Percentiles rank a stretch among this genome's conserved stretches.
These are phyloP conservation scores for Melastoma candidum DNA, from an alignment of 441 rosid species.

Conservation along the genomic window DNA sequence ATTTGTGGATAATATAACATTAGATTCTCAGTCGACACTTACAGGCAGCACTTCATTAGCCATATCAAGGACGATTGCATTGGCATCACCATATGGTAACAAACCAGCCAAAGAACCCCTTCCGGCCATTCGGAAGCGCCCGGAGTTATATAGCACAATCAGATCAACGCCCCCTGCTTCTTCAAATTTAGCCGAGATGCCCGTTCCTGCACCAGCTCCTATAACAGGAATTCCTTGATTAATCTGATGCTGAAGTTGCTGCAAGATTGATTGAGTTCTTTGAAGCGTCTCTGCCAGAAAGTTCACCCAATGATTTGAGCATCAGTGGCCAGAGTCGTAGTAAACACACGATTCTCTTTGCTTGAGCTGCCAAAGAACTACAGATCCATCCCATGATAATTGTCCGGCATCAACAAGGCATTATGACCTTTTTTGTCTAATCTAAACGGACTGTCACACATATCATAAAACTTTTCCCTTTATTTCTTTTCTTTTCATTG, in stretches of 20 bases:
- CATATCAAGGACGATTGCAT: slow-evolving; percentile 87
- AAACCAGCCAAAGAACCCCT: slow-evolving; percentile 94
- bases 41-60: slow-evolving; percentile 94
- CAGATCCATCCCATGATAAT: not conserved
- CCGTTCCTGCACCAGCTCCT: slow-evolving; percentile 99
- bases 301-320: not conserved
- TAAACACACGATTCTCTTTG: not conserved
- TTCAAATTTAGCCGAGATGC: slow-evolving; percentile 96
- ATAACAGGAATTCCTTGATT: slow-evolving; percentile 66
- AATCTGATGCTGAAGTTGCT: slow-evolving; percentile 55
- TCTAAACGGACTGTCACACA: too few species aligned
- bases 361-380: slow-evolving; percentile 2
- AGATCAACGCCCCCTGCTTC: slow-evolving; percentile 97
- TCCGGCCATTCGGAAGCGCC: slow-evolving; percentile 97
- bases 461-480: too few species aligned
- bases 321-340: not conserved
- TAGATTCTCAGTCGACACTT: slow-evolving; percentile 21
- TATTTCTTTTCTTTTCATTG: too few species aligned
- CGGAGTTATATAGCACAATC: slow-evolving; percentile 84
- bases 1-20: not conserved
- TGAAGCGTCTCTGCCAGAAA: slow-evolving; percentile 55
- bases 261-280: slow-evolving; percentile 57
- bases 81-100: slow-evolving; percentile 94
- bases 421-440: too few species aligned
- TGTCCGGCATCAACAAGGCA: too few species aligned